Percentiles rank a stretch among this genome's conserved stretches.
phyloP scores from a whole-genome alignment of 495 filamentous ascomycete species.

The Penicillium verhagenii region DNA sequence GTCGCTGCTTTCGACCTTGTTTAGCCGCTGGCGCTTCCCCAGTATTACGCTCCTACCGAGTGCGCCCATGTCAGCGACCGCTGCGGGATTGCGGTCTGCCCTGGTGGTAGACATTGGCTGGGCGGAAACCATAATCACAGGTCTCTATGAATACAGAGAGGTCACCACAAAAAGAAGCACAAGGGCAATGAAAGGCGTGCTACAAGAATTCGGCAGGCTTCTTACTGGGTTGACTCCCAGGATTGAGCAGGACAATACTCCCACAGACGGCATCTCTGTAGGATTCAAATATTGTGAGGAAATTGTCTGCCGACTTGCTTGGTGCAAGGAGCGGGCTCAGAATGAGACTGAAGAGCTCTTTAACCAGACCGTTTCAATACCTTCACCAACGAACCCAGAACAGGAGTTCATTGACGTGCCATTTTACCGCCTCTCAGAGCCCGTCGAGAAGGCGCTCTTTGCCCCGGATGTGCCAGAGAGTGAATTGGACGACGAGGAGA shows the following conservation, averaged over 20 bases:
- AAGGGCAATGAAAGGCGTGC: slow-evolving; percentile 68
- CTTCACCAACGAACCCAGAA: slow-evolving; percentile 42
- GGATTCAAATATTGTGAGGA: slow-evolving; percentile 80
- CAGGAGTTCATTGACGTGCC: slow-evolving; percentile 51
- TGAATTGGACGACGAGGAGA: slow-evolving; percentile 81
- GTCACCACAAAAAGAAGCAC: slow-evolving; percentile 64
- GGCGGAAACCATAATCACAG: slow-evolving; percentile 79
- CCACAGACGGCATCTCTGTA: slow-evolving; percentile 35
- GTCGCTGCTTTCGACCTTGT: slow-evolving; percentile 69
- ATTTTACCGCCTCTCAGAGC: slow-evolving; percentile 65
- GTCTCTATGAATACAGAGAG: slow-evolving; percentile 86
- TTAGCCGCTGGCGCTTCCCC: slow-evolving; percentile 75
- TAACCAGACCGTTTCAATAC: slow-evolving; percentile 34
- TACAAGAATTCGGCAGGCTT: slow-evolving; percentile 65
- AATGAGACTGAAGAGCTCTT: background rate
- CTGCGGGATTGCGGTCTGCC: slow-evolving; percentile 76
- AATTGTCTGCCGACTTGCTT: slow-evolving; percentile 66
- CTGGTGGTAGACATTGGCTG: slow-evolving; percentile 89
- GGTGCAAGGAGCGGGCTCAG: slow-evolving; percentile 57
- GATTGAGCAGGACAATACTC: slow-evolving; percentile 9
- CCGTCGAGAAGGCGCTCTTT: slow-evolving; percentile 76
- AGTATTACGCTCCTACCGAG: slow-evolving; percentile 78
- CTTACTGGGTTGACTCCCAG: slow-evolving; percentile 44
- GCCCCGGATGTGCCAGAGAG: slow-evolving; percentile 47
- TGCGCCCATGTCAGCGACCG: slow-evolving; percentile 67